Evolutionary conservation across 2,329 filamentous ascomycete species (phyloP), one percentile per base, ranked within the genome.

Genomic region (Paramyrothecium sp.): DNA sequence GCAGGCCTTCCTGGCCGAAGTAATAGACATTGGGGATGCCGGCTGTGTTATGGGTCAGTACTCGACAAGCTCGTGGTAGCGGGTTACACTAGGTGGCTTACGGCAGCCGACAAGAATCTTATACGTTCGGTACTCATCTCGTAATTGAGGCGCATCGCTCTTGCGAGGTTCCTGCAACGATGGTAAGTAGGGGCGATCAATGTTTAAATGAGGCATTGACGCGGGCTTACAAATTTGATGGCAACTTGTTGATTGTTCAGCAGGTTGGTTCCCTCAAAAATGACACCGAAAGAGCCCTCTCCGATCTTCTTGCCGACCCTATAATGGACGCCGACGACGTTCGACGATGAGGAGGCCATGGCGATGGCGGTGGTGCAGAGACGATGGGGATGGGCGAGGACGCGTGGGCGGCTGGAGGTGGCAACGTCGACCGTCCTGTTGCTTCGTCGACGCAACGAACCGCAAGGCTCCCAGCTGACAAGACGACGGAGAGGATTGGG

Each of bases 1-100:
- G 95, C 30, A 98, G 88, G 67, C 94, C 95, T 77, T 98, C 94
- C 73, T 99, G 95, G 61, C 95, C 95, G 67, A 98, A 99, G 79
- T 98, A 99, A 81, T 98, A 98, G 70, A 99, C 95, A 85, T 98
- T 98, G 69, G 95, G 95, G 67, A 99, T 98, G 69, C 95, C 95
- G 69, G 94, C 94, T 98, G 73, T 26, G 51, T 57, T 47, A 46
- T 20, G 23, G 46, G 60, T 68, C 58, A 67, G 67, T 67, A 56
- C 63, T 30, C 26, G 26, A 30, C 26, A 30, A 30, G 26, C 26
- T 30, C 26, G 10, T 30, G 26, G 26, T 30, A 46, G 51, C 10
- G 34, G 38, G 17, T 16, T n/a, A n/a, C n/a, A n/a, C n/a, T n/a
- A n/a, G 33, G 47, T 56, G 23, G 61, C 95, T 90, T 81, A 99